Evolutionary conservation across 305 asterid genomes (phyloP), one percentile per base, ranked within the genome.

Genomic region (Rubia peregrina): DNA sequence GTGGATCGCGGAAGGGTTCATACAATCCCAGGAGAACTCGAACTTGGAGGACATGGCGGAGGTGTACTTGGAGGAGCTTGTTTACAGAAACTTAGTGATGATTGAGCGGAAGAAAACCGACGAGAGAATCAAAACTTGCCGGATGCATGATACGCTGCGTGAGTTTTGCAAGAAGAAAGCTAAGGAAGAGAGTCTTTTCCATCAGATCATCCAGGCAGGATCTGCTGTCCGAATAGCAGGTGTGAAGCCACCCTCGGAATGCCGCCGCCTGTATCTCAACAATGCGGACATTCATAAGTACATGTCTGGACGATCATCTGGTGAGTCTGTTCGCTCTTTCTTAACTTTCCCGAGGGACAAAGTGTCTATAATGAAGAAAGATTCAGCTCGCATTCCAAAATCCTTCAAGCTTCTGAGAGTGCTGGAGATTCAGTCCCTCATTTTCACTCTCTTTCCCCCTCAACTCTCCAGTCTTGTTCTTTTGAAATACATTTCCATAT

Each of bases 1-100:
- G n/a, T 89, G 93, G 93, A 75, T 87, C 5, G 91, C 91, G 0
- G 91, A 89, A 77, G 94, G 91, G 7, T 79, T 89, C 73, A 80
- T 89, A 69, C 85, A 78, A 22, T 76, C 63, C 16, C 63, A 80
- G 36, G 79, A 72, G 12, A 74, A 22, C 24, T 9, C 13, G 16
- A 61, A 65, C 1, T 43, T 42, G 60, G 74, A 70, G 59, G 57
- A 59, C 3, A 12, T 11, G 8, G 67, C 74, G 0, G 44, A 60
- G 44, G 33, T n/a, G 7, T 59, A 30, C 30, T 56, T 70, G 26
- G 43, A 59, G 1, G 59, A 70, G 2, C 46, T 70, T 4, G 60
- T 59, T 5, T n/a, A 11, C 14, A 21, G 74, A 9, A 70, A 59
- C 16, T 12, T 70, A 5, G 65, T 59, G 30, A 70, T 59, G 59